Base-by-base conservation (phyloP, 2,329 filamentous ascomycete genomes). In the Botryotinia globosa region DNA sequence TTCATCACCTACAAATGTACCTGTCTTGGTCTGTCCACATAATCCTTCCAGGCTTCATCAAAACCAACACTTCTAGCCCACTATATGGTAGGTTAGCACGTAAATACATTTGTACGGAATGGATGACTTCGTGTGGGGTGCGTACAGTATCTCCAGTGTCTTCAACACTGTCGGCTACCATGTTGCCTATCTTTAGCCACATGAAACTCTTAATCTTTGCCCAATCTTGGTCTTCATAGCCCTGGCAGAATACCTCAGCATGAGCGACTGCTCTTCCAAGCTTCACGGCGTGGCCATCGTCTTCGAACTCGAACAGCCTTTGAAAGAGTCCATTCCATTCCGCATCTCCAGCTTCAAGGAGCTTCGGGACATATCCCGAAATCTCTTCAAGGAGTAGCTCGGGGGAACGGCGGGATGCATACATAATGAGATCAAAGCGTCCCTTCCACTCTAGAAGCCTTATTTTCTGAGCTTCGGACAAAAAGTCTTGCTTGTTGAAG, bases 211-310 rank as follows among this genome's bases (percentile, higher is more conserved):
- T 85, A 56, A 93, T 81, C 69, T 82, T 81, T 44, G 88, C 84
- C 84, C 86, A 86, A 4, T 85, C 81, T 72, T 80, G 83, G 37
- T 83, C 80, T 73, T 85, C 83, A 74, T 81, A 91, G 58, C 81
- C 80, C 75, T 79, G 77, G 69, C 85, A 87, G 1, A 86, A 78
- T 45, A 84, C 80, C 80, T 91, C 85, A 1, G 89, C 93, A 77
- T 94, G 82, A 6, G 87, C 87, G 29, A 96, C 81, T 1, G 93
- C 90, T 45, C 94, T 85, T 12, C 91, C 85, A 8, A 97, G 82
- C 81, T 98, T 98, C 71, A 90, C 85, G 16, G 89, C 85, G 82
- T 98, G 95, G 0, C 94, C 94, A 81, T 98, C 94, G 76, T 97
- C 94, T 0, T 85, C 79, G 48, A 87, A 79, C 16, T 75, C 74